These are phyloP conservation scores for Xylaria intraflava DNA, from an alignment of 495 filamentous ascomycete species.

Conservation along the genomic window DNA sequence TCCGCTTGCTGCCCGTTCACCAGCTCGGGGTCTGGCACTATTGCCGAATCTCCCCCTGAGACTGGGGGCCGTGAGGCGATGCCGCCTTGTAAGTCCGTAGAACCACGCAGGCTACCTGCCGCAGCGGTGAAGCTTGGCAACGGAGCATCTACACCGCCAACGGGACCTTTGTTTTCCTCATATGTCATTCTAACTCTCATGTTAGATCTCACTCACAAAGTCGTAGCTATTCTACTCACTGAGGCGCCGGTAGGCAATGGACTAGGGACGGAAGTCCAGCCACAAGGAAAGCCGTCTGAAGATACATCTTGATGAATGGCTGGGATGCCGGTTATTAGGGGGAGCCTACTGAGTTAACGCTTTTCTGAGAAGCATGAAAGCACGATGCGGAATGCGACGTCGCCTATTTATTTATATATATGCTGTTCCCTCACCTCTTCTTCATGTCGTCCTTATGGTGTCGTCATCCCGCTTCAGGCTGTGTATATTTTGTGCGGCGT, in stretches of 20 bases:
- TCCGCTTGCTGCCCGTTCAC: slow-evolving; percentile 50
- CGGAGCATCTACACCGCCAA: slow-evolving; percentile 32
- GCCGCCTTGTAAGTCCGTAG: slow-evolving; percentile 31
- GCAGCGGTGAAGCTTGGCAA: slow-evolving; percentile 26
- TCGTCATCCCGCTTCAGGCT: background rate
- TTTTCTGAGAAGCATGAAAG: background rate
- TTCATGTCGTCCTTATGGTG: background rate
- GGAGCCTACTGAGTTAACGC: background rate
- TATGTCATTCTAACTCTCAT: slow-evolving; percentile 16
- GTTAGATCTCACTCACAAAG: slow-evolving; percentile 6
- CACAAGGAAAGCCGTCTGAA: slow-evolving; percentile 13
- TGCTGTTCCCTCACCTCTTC: background rate
- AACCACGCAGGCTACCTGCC: slow-evolving; percentile 31
- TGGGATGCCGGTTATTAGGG: background rate
- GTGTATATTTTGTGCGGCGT: background rate
- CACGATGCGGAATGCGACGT: background rate
- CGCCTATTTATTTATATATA: background rate
- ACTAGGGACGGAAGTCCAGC: slow-evolving; percentile 17
- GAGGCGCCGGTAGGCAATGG: slow-evolving; percentile 20
- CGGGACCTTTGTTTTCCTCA: slow-evolving; percentile 30
- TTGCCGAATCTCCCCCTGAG: slow-evolving; percentile 27
- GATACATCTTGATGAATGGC: slow-evolving; percentile 14
- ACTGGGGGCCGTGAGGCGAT: slow-evolving; percentile 29
- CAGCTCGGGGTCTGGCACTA: slow-evolving; percentile 28
- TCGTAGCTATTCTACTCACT: slow-evolving; percentile 11